Conservation (phyloP, 805 yeast genomes). For the Huiozyma naganishii region DNA sequence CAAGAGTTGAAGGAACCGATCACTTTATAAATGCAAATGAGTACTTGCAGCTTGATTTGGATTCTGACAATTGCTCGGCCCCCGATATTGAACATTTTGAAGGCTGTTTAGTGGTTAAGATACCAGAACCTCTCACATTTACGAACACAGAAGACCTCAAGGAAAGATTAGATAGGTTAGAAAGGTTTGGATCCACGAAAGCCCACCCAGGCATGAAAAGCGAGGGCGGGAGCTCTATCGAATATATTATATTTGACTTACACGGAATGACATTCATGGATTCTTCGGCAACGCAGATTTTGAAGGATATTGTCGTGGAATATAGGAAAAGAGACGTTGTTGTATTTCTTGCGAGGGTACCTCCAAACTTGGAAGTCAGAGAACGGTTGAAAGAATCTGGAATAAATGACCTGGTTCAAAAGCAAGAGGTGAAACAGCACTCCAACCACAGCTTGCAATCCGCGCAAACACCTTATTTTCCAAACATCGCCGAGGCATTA, state of each 20-base stretch:
- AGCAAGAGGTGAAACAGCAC: background rate
- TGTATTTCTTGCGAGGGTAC: constrained; percentile 53
- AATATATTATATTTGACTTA: constrained; percentile 61
- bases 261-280: constrained; percentile 77
- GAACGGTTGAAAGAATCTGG: constrained; percentile 47
- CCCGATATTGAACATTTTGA: constrained; percentile 38
- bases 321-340: constrained; percentile 45
- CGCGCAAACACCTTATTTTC: constrained; percentile 7
- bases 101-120: constrained; percentile 66
- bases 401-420: constrained; percentile 23
- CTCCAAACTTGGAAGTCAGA: constrained; percentile 37
- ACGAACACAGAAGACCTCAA: constrained; percentile 75
- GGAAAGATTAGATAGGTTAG: constrained; percentile 55
- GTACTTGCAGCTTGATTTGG: constrained; percentile 28
- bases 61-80: background rate
- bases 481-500: constrained; percentile 12
- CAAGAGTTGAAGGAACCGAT: constrained; percentile 51
- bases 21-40: constrained; percentile 66
- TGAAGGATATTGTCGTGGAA: constrained; percentile 46
- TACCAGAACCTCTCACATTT: constrained; percentile 83
- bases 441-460: no score
- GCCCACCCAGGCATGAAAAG: constrained; percentile 68
- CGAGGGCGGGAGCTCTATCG: constrained; percentile 34
- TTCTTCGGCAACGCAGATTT: constrained; percentile 66
- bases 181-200: constrained; percentile 61